phyloP scores from a whole-genome alignment of 2,329 filamentous ascomycete genomes.

The Epichloe uncinata region DNA sequence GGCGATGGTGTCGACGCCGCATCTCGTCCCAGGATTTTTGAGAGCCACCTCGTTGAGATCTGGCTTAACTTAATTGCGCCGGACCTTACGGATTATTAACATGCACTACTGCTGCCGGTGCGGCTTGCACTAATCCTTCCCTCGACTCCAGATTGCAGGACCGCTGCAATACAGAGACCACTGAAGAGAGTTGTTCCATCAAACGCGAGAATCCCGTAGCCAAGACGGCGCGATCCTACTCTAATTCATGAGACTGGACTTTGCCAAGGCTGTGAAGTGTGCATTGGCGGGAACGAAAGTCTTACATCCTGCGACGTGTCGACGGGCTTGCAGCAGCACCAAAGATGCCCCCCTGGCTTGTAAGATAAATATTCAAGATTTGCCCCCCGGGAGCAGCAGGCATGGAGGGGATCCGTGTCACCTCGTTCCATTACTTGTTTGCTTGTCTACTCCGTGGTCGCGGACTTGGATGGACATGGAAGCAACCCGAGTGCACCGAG shows the following conservation, averaged over 20 bases:
- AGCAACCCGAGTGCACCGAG: not conserved
- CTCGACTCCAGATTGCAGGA: not conserved
- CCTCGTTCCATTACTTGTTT: not conserved
- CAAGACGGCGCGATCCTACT: not conserved
- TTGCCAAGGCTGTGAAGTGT: not conserved
- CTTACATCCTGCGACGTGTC: not conserved
- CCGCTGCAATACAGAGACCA: not conserved
- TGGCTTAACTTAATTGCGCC: too few relatives aligned
- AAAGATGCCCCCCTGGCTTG: not conserved
- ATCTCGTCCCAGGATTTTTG: not conserved
- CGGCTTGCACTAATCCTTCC: not conserved
- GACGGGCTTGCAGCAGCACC: not conserved
- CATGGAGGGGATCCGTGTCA: not conserved
- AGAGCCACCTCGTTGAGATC: not conserved
- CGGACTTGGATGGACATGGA: constrained; percentile 1
- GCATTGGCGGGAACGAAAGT: not conserved
- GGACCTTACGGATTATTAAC: not conserved
- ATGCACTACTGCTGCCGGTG: not conserved
- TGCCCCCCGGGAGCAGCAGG: not conserved
- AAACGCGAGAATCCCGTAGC: not conserved
- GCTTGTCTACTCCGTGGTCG: not conserved
- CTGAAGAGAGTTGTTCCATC: not conserved
- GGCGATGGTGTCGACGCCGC: not conserved
- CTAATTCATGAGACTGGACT: not conserved
- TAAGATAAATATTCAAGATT: not conserved